Conservation (phyloP, 2,329 filamentous ascomycete species). For the Catunica adiposa region DNA sequence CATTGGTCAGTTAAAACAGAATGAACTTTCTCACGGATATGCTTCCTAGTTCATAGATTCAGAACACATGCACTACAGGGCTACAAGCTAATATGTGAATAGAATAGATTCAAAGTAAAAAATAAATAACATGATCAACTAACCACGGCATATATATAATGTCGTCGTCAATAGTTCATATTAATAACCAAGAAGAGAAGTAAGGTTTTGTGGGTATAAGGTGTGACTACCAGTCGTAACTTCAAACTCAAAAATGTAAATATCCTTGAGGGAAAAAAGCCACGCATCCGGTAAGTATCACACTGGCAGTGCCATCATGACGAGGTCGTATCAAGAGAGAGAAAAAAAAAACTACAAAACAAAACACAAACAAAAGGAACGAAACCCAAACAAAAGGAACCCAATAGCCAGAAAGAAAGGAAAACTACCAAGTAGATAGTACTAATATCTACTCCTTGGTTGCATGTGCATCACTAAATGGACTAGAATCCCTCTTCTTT, state of each 20-base stretch:
- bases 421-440: constrained; percentile 1
- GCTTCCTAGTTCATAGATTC: no score
- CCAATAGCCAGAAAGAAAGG: neutral
- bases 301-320: neutral
- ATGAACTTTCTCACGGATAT: no score
- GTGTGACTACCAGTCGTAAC: neutral
- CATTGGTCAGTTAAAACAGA: no score
- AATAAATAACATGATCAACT: no score
- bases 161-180: no score
- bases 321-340: neutral
- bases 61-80: no score
- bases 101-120: no score
- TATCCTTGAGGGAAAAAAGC: no score
- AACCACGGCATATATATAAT: no score
- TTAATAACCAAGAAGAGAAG: constrained; percentile 2
- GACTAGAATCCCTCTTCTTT: constrained; percentile 26
- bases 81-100: no score
- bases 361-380: constrained; percentile 2
- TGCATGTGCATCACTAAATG: constrained; percentile 43
- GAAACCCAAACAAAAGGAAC: neutral
- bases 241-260: no score
- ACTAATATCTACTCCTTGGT: constrained; percentile 28
- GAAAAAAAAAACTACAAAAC: neutral
- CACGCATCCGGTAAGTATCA: no score
- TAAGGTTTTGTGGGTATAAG: constrained; percentile 1